phyloP scores from a whole-genome alignment of 257 asterid species.

The Solanum gracilifrons region DNA sequence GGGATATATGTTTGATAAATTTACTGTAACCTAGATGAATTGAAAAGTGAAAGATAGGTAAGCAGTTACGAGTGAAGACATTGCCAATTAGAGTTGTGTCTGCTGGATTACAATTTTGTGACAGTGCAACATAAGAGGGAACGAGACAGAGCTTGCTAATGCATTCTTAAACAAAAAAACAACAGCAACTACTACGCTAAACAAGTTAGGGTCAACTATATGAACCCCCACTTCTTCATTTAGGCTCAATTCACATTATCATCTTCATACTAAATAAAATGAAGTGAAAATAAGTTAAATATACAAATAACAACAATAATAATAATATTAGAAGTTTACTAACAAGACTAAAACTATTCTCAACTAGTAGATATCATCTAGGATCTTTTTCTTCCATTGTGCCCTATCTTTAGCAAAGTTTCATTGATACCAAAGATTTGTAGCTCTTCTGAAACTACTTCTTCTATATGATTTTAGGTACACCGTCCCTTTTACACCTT shows the following conservation, averaged over 20 bases:
- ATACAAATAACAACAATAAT: not conserved
- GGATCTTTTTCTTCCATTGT: not conserved
- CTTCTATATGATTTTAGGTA: not conserved
- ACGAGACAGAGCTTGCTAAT: not conserved
- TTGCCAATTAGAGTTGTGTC: not conserved
- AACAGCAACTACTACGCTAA: not conserved
- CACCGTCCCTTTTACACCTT: not conserved
- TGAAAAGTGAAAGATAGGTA: not conserved
- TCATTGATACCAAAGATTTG: not conserved
- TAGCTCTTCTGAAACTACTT: not conserved
- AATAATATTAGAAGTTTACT: not conserved
- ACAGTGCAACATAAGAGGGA: not conserved
- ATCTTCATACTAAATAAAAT: not conserved
- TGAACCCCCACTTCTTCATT: not conserved
- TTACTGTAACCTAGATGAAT: not conserved
- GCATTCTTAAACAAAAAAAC: not conserved
- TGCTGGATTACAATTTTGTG: not conserved
- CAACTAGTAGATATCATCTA: not conserved
- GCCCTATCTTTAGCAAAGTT: not conserved
- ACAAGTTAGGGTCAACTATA: not conserved
- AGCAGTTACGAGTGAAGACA: not conserved
- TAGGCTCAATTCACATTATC: not conserved
- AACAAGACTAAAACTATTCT: not conserved
- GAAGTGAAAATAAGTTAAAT: not conserved
- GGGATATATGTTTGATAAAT: slow-evolving; percentile 9